phyloP scores from a whole-genome alignment of 2,329 filamentous ascomycete species.

The Paecilomyces variotii region DNA sequence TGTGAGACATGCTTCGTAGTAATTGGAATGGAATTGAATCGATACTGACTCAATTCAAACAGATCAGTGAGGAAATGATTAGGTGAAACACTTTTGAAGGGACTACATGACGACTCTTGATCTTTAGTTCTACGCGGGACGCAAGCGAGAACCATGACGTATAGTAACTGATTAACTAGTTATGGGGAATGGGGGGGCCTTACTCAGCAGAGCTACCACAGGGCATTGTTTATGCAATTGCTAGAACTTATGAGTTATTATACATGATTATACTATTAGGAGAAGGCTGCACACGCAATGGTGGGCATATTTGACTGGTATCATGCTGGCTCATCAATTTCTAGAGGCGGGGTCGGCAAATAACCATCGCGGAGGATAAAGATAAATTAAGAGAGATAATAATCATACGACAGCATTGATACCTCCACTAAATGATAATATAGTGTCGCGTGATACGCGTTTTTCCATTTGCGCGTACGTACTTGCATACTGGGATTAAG shows the following conservation, averaged over 20 bases:
- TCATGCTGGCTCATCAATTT: no score
- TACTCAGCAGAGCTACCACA: not conserved
- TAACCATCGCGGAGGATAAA: no score
- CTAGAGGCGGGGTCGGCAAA: no score
- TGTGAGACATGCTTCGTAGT: slow-evolving; percentile 32
- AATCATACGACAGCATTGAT: no score
- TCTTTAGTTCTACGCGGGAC: not conserved
- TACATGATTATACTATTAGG: no score
- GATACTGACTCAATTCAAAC: not conserved
- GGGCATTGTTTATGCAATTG: not conserved
- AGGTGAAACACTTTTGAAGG: not conserved
- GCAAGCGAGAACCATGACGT: not conserved
- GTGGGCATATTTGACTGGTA: no score
- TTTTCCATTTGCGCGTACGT: not conserved
- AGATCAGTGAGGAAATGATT: not conserved
- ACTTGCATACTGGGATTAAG: not conserved
- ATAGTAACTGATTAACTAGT: not conserved
- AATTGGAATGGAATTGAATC: not conserved
- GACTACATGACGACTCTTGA: not conserved
- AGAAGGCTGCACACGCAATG: no score
- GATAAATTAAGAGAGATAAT: no score
- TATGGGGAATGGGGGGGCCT: not conserved
- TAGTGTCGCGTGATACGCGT: not conserved
- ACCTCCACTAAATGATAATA: no score
- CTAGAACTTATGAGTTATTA: no score